These are phyloP conservation scores for Trametes punicea DNA, from an alignment of 768 basidiomycete species.

Conservation along the genomic window DNA sequence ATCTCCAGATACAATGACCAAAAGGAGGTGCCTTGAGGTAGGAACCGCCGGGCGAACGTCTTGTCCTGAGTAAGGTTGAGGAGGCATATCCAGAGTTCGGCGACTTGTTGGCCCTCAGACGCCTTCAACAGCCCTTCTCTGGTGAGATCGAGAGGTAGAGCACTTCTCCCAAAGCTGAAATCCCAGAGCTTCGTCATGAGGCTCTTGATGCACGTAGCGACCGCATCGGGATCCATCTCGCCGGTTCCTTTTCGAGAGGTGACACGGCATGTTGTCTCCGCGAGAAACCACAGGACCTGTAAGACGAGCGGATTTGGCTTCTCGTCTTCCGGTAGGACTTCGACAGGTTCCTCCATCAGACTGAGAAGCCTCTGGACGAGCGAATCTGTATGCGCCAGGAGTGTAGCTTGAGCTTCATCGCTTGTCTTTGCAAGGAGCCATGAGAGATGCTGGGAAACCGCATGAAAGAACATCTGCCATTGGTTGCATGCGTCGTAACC, in stretches of 20 bases:
- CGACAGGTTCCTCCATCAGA: slow-evolving; percentile 37
- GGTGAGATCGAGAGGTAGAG: slow-evolving; percentile 36
- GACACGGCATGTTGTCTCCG: slow-evolving; percentile 53
- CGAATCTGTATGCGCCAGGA: slow-evolving; percentile 36
- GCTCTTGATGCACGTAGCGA: slow-evolving; percentile 32
- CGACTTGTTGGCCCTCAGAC: slow-evolving; percentile 33
- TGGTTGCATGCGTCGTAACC: slow-evolving; percentile 7
- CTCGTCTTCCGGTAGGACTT: slow-evolving; percentile 25
- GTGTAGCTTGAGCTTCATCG: slow-evolving; percentile 30
- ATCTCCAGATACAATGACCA: slow-evolving; percentile 34
- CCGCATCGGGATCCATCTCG: slow-evolving; percentile 13
- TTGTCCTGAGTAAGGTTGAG: slow-evolving; percentile 44
- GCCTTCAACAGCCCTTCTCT: slow-evolving; percentile 33
- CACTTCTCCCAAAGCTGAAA: slow-evolving; percentile 47
- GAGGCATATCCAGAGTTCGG: slow-evolving; percentile 74
- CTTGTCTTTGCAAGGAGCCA: slow-evolving; percentile 38
- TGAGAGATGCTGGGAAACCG: slow-evolving; percentile 42
- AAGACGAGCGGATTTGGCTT: slow-evolving; percentile 40
- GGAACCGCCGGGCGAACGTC: slow-evolving; percentile 1
- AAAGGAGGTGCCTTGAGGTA: slow-evolving; percentile 34
- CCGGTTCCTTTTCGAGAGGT: slow-evolving; percentile 24
- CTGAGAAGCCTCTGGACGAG: slow-evolving; percentile 32
- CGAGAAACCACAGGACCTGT: slow-evolving; percentile 56
- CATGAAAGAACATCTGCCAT: slow-evolving; percentile 23
- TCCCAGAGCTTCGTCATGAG: slow-evolving; percentile 44